A percentile compares a stretch with the other conserved stretches of the same genome.
phyloP scores from a whole-genome alignment of 1,284 basidiomycete species.

The Cerioporus squamosus region DNA sequence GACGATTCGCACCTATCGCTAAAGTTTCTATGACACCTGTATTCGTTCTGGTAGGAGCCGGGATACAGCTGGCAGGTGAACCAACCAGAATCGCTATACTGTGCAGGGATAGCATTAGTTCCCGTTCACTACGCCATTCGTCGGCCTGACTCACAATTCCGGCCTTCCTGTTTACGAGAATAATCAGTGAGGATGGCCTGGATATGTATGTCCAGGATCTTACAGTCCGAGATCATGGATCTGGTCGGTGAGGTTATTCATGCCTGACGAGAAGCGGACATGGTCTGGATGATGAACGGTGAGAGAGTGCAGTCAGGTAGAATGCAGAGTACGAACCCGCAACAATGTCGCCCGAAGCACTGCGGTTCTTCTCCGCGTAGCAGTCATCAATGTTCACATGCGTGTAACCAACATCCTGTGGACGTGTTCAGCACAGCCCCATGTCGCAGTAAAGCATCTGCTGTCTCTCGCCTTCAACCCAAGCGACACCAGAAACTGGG shows the following conservation, averaged over 20 bases:
- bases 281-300: slow-evolving; percentile 26
- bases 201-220: slow-evolving; percentile 21
- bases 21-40: slow-evolving; percentile 23
- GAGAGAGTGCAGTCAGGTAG: neutral
- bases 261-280: slow-evolving; percentile 44
- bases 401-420: slow-evolving; percentile 39
- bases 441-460: neutral
- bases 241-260: slow-evolving; percentile 49
- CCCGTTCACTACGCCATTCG: neutral
- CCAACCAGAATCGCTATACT: slow-evolving; percentile 61
- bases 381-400: slow-evolving; percentile 47
- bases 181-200: neutral
- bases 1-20: neutral
- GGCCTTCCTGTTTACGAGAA: slow-evolving; percentile 30
- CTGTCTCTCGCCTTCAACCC: slow-evolving; percentile 35
- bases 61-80: slow-evolving; percentile 55
- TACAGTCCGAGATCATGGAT: slow-evolving; percentile 53
- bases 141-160: slow-evolving; percentile 33
- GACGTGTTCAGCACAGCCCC: neutral
- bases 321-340: slow-evolving; percentile 29
- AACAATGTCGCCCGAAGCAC: slow-evolving; percentile 35
- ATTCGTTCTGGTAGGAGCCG: slow-evolving; percentile 55
- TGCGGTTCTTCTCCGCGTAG: slow-evolving; percentile 42
- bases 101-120: neutral
- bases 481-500: slow-evolving; percentile 38